These are phyloP conservation scores for Xylaria arbuscula DNA, from an alignment of 2,329 filamentous ascomycete genomes.

Conservation along the genomic window DNA sequence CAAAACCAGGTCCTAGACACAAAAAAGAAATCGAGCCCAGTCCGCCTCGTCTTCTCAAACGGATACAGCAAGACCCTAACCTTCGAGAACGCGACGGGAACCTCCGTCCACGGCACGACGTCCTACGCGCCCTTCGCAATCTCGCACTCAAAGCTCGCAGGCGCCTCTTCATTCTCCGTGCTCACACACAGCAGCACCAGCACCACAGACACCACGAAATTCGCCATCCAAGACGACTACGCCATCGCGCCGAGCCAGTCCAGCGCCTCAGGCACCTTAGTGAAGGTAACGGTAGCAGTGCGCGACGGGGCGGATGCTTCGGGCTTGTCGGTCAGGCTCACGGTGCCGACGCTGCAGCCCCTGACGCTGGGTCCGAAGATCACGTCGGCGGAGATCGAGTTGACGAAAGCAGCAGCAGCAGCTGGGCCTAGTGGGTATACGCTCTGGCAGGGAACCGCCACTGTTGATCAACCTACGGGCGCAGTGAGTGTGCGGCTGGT, in stretches of 20 bases:
- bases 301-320: constrained; percentile 26
- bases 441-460: constrained; percentile 36
- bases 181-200: constrained; percentile 11
- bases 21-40: constrained; percentile 12
- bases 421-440: constrained; percentile 28
- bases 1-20: constrained; percentile 37
- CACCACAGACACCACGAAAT: constrained; percentile 25
- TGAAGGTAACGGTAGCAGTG: constrained; percentile 39
- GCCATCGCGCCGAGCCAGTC: constrained; percentile 43
- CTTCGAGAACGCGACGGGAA: constrained; percentile 36
- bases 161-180: constrained; percentile 36
- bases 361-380: constrained; percentile 44
- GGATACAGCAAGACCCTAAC: constrained; percentile 35
- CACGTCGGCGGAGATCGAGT: constrained; percentile 24
- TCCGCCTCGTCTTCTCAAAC: constrained; percentile 41
- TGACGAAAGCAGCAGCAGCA: constrained; percentile 15
- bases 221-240: constrained; percentile 37
- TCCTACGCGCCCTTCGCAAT: constrained; percentile 42
- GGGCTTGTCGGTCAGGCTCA: constrained; percentile 33
- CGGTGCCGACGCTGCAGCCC: constrained; percentile 40
- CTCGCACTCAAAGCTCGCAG: constrained; percentile 23
- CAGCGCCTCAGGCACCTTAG: constrained; percentile 19
- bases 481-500: constrained; percentile 43
- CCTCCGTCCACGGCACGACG: constrained; percentile 41
- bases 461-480: constrained; percentile 39